A percentile compares a stretch with the other conserved stretches of the same genome.
Conservation (phyloP, 805 yeast species). For the Metschnikowia anglica region DNA sequence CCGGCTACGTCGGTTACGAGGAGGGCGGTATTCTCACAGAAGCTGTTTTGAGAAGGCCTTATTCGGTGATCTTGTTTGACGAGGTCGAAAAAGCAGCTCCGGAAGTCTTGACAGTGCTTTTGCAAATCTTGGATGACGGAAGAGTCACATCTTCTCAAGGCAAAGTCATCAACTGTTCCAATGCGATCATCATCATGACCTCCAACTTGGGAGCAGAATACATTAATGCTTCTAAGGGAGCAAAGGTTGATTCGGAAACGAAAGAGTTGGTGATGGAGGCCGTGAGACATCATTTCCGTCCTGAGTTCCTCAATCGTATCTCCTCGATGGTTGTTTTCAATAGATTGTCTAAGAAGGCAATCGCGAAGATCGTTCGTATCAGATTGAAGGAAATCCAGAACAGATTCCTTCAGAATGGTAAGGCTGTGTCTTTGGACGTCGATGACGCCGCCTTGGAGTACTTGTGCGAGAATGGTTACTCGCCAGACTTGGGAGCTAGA, state of each 20-base stretch:
- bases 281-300: slow-evolving; percentile 89
- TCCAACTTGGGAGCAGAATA: slow-evolving; percentile 95
- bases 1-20: slow-evolving; percentile 92
- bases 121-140: slow-evolving; percentile 95
- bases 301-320: slow-evolving; percentile 95
- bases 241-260: slow-evolving; percentile 66
- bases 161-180: slow-evolving; percentile 88
- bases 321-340: slow-evolving; percentile 92
- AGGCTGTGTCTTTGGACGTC: slow-evolving; percentile 69
- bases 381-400: slow-evolving; percentile 81
- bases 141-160: slow-evolving; percentile 94
- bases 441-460: slow-evolving; percentile 76
- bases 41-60: slow-evolving; percentile 86
- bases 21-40: slow-evolving; percentile 97
- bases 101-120: slow-evolving; percentile 86
- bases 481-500: slow-evolving; percentile 93
- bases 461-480: slow-evolving; percentile 83
- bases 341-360: slow-evolving; percentile 86
- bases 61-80: slow-evolving; percentile 93
- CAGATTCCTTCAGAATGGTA: slow-evolving; percentile 83
- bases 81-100: slow-evolving; percentile 99
- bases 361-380: slow-evolving; percentile 85
- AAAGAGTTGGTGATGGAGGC: slow-evolving; percentile 78
- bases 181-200: slow-evolving; percentile 91
- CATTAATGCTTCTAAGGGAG: slow-evolving; percentile 63